phyloP scores from a whole-genome alignment of 371 early-diverging fungal genomes.

The Mucor lusitanicus region DNA sequence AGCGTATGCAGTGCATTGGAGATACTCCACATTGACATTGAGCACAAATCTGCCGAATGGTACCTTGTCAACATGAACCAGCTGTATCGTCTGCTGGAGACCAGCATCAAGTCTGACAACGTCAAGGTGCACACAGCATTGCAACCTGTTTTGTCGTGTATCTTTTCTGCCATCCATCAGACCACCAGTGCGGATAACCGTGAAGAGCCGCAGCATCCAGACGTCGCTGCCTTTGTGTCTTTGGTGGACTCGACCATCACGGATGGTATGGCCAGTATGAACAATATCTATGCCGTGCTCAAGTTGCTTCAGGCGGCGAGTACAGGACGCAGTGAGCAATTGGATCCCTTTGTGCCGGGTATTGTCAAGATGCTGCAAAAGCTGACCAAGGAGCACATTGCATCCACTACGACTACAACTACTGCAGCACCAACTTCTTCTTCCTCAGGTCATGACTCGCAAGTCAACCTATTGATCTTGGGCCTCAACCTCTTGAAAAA shows the following conservation, averaged over 20 bases:
- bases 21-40: slow-evolving; percentile 64
- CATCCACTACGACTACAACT: slow-evolving; percentile 13
- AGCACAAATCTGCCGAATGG: slow-evolving; percentile 67
- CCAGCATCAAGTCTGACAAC: slow-evolving; percentile 70
- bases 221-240: slow-evolving; percentile 59
- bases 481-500: slow-evolving; percentile 76
- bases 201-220: slow-evolving; percentile 39
- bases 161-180: slow-evolving; percentile 60
- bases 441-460: slow-evolving; percentile 47
- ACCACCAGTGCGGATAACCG: slow-evolving; percentile 7
- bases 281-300: slow-evolving; percentile 69
- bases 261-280: slow-evolving; percentile 67
- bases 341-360: slow-evolving; percentile 78
- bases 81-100: slow-evolving; percentile 70
- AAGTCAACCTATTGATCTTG: slow-evolving; percentile 66
- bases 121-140: slow-evolving; percentile 62
- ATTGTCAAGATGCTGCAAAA: slow-evolving; percentile 83
- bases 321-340: slow-evolving; percentile 65
- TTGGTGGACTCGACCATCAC: slow-evolving; percentile 65
- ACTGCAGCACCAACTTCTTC: slow-evolving; percentile 15
- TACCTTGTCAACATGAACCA: slow-evolving; percentile 66
- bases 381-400: slow-evolving; percentile 79
- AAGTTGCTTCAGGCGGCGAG: slow-evolving; percentile 75
- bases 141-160: slow-evolving; percentile 63
- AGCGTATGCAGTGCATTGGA: slow-evolving; percentile 69